Percentiles rank a stretch among this genome's conserved stretches.
Conservation (phyloP, 2,329 filamentous ascomycete species). For the Claviceps maximensis region DNA sequence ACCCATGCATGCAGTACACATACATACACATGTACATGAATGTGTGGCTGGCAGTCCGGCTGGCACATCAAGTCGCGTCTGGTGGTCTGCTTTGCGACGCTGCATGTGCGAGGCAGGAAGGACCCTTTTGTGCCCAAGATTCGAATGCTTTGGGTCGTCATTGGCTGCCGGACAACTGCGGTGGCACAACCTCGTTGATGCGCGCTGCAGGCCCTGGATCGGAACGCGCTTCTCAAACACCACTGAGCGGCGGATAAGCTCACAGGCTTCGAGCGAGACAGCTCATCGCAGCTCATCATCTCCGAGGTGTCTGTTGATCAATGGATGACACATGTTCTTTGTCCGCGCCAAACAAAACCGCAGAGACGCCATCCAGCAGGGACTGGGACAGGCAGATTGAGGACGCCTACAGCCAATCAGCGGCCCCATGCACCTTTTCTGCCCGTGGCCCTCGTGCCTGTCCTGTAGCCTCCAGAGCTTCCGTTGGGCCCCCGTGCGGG, state of each 20-base stretch:
- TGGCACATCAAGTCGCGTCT: no score
- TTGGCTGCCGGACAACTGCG: background rate
- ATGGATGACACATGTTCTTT: background rate
- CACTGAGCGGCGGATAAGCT: no score
- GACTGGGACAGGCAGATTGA: constrained; percentile 4
- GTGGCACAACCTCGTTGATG: background rate
- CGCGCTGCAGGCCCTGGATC: background rate
- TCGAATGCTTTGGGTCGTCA: background rate
- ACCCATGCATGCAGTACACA: no score
- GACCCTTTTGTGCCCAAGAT: background rate
- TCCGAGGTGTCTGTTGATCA: background rate
- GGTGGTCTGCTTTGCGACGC: background rate
- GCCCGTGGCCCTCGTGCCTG: background rate
- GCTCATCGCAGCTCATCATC: no score
- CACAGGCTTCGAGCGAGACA: no score
- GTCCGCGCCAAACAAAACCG: background rate
- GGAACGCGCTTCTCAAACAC: background rate
- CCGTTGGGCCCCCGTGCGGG: background rate
- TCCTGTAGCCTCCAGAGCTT: background rate
- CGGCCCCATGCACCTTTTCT: background rate
- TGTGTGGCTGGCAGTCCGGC: background rate
- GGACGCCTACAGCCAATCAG: constrained; percentile 2
- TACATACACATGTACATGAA: background rate
- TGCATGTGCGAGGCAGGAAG: background rate
- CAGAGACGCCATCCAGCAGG: constrained; percentile 1